Percentiles rank a stretch among this genome's conserved stretches.
These are phyloP conservation scores for Gomphus bonarii DNA, from an alignment of 1,284 basidiomycete species.

Conservation along the genomic window DNA sequence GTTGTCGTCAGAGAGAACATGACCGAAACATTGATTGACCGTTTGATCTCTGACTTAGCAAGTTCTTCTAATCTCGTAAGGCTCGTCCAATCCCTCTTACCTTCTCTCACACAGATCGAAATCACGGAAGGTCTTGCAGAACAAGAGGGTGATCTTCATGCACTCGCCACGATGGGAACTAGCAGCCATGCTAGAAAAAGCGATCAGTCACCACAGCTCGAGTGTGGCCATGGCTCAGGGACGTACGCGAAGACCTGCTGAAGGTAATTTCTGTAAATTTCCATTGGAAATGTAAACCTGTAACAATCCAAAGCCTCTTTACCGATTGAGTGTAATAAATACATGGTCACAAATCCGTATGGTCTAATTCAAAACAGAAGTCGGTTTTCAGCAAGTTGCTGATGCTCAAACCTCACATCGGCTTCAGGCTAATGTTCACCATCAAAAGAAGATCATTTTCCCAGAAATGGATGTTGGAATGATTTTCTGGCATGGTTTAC, in stretches of 20 bases:
- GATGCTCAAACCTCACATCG: no score
- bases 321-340: no score
- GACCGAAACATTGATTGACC: constrained; percentile 54
- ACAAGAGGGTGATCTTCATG: constrained; percentile 37
- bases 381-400: no score
- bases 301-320: no score
- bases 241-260: constrained; percentile 61
- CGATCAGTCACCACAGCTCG: constrained; percentile 26
- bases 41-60: constrained; percentile 52
- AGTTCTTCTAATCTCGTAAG: constrained; percentile 17
- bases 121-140: constrained; percentile 44
- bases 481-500: no score
- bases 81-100: background rate
- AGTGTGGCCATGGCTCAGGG: constrained; percentile 37
- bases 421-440: no score
- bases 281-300: background rate
- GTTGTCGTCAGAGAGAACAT: constrained; percentile 78
- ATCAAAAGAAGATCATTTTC: no score
- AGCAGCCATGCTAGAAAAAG: constrained; percentile 22
- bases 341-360: no score
- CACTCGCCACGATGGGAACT: constrained; percentile 35
- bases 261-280: constrained; percentile 10
- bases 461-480: no score
- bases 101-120: constrained; percentile 33
- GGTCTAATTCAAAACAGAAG: no score